These are phyloP conservation scores for Acer campestre DNA, from an alignment of 345 rosid genomes.

Conservation along the genomic window DNA sequence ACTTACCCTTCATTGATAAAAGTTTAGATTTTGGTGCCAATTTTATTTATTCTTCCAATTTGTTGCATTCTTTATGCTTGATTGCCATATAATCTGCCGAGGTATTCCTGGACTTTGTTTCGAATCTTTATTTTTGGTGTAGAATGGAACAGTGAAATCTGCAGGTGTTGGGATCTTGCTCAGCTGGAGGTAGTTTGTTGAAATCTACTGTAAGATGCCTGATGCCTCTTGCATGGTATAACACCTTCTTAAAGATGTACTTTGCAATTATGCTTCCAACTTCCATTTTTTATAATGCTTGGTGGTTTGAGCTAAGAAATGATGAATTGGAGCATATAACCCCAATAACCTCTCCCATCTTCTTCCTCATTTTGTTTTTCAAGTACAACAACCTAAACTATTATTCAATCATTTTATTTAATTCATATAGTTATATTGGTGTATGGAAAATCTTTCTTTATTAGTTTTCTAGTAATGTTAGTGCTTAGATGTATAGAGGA, in stretches of 20 bases:
- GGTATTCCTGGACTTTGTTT: background rate
- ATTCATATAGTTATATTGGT: too few relatives aligned
- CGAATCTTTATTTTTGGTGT: background rate
- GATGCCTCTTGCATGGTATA: background rate
- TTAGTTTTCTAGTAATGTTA: background rate
- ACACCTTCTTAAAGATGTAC: background rate
- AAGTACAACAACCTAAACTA: background rate
- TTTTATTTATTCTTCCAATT: background rate
- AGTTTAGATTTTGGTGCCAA: background rate
- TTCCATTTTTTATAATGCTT: background rate
- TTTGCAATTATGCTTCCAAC: background rate
- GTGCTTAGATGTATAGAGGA: background rate
- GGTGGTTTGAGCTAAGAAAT: background rate
- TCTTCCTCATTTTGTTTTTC: background rate
- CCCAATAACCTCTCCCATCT: background rate
- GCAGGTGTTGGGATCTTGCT: background rate
- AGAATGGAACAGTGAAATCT: background rate
- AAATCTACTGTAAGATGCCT: conserved; percentile 1
- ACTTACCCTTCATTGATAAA: background rate
- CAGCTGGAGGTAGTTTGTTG: background rate
- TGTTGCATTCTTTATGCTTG: background rate
- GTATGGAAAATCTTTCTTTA: too few relatives aligned
- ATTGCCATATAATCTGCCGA: background rate
- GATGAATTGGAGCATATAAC: background rate
- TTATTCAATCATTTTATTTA: background rate